A percentile compares a stretch with the other conserved stretches of the same genome.
Evolutionary conservation across 78 protist genomes (phyloP).

Genomic region (Dictyostelium citrinum): DNA sequence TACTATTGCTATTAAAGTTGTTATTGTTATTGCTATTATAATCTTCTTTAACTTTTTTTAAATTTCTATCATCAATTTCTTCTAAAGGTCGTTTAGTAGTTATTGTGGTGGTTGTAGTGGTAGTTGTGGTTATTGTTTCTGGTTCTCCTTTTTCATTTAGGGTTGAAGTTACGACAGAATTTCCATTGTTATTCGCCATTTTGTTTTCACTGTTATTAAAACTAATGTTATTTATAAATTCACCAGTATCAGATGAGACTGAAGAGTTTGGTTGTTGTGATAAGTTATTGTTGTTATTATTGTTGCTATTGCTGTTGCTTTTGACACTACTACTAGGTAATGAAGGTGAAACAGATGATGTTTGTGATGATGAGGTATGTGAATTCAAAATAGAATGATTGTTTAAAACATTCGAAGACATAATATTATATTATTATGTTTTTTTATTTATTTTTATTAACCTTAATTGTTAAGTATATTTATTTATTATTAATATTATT

Average conservation of each 20-base stretch:
- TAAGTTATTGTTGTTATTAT: background rate
- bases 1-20: background rate
- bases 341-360: background rate
- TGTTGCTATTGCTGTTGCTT: background rate
- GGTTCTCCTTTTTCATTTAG: background rate
- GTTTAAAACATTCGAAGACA: background rate
- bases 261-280: background rate
- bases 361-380: background rate
- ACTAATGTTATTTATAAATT: background rate
- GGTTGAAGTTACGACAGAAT: background rate
- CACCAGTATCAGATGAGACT: background rate
- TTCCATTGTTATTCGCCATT: background rate
- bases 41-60: background rate
- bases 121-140: background rate
- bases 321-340: background rate
- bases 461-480: background rate
- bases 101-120: background rate
- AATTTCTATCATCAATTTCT: background rate
- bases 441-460: background rate
- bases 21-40: background rate
- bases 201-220: background rate
- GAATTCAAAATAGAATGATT: background rate
- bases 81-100: background rate
- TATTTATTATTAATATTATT: background rate
- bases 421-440: background rate